A percentile compares a stretch with the other conserved stretches of the same genome.
Evolutionary conservation across 768 basidiomycete species (phyloP).

Genomic region (Phlebiopsis gigantea): DNA sequence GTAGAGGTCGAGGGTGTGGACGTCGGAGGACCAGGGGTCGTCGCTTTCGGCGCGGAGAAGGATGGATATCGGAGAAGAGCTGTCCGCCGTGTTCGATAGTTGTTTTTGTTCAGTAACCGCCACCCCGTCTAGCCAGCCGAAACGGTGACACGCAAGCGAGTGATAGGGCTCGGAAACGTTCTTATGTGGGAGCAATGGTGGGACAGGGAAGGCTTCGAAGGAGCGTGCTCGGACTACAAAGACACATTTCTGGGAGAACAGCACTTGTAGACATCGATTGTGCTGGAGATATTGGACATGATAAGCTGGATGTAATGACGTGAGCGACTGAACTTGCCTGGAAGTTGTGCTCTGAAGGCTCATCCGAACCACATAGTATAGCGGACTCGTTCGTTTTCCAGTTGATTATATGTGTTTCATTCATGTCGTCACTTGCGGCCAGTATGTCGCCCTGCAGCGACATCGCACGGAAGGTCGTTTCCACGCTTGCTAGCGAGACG

Average conservation of each 20-base stretch:
- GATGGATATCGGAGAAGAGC: conserved; percentile 33
- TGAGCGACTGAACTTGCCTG: conserved; percentile 15
- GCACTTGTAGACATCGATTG: conserved; percentile 48
- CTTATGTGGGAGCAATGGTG: conserved; percentile 28
- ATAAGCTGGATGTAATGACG: neutral
- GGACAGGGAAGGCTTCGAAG: conserved; percentile 48
- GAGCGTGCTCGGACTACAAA: conserved; percentile 58
- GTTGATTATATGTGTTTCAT: conserved; percentile 49
- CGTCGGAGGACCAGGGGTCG: conserved; percentile 52
- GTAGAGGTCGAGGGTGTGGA: conserved; percentile 49
- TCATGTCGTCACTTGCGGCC: conserved; percentile 47
- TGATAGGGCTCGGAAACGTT: conserved; percentile 23
- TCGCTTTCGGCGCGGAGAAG: conserved; percentile 55
- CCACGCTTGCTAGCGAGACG: conserved; percentile 15
- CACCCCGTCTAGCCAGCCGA: conserved; percentile 66
- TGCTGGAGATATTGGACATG: conserved; percentile 25
- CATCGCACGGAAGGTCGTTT: conserved; percentile 41
- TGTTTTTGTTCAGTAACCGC: conserved; percentile 28
- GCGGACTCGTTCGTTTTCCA: conserved; percentile 47
- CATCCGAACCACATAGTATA: conserved; percentile 35
- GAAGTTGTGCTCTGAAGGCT: conserved; percentile 27
- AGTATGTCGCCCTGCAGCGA: conserved; percentile 46
- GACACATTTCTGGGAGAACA: conserved; percentile 40
- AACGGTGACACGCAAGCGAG: conserved; percentile 37
- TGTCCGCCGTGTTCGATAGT: neutral